Percentiles rank a stretch among this genome's conserved stretches.
phyloP scores from a whole-genome alignment of 2,329 filamentous ascomycete genomes.

The Scedosporium boydii region DNA sequence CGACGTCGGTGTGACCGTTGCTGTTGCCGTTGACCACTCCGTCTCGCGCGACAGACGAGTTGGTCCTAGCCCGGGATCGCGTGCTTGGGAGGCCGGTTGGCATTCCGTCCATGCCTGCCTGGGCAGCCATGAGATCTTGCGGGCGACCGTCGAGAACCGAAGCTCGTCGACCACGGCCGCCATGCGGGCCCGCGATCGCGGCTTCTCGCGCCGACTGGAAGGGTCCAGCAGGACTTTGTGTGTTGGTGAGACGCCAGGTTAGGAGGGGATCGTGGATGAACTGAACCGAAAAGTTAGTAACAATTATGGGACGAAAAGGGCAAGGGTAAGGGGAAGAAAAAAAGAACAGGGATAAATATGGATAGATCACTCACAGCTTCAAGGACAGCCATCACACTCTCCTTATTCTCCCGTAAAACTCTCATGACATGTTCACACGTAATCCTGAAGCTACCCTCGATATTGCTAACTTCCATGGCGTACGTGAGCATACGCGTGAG shows the following conservation, averaged over 20 bases:
- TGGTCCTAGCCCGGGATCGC: conserved; percentile 48
- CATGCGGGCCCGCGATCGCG: conserved; percentile 36
- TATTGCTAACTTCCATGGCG: conserved; percentile 99
- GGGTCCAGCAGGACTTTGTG: conserved; percentile 53
- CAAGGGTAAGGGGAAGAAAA: neutral
- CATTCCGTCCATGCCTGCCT: conserved; percentile 20
- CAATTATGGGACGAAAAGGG: neutral
- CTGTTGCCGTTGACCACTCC: conserved; percentile 21
- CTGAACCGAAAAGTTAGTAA: conserved; percentile 29
- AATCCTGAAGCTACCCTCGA: conserved; percentile 95
- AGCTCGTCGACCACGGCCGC: conserved; percentile 49
- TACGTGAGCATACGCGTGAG: conserved; percentile 98
- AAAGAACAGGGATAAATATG: neutral
- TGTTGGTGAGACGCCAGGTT: conserved; percentile 79
- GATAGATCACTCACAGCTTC: conserved; percentile 67
- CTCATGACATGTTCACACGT: conserved; percentile 99
- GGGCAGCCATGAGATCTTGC: conserved; percentile 45
- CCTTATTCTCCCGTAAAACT: conserved; percentile 91
- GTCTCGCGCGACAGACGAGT: conserved; percentile 38
- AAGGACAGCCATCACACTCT: conserved; percentile 94
- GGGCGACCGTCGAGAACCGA: conserved; percentile 59
- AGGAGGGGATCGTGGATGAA: conserved; percentile 99
- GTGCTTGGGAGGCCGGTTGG: conserved; percentile 36
- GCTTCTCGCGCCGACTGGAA: conserved; percentile 53
- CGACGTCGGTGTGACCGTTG: conserved; percentile 29